Conservation (phyloP, 805 yeast genomes). For the Tetrapisispora fleetii region DNA sequence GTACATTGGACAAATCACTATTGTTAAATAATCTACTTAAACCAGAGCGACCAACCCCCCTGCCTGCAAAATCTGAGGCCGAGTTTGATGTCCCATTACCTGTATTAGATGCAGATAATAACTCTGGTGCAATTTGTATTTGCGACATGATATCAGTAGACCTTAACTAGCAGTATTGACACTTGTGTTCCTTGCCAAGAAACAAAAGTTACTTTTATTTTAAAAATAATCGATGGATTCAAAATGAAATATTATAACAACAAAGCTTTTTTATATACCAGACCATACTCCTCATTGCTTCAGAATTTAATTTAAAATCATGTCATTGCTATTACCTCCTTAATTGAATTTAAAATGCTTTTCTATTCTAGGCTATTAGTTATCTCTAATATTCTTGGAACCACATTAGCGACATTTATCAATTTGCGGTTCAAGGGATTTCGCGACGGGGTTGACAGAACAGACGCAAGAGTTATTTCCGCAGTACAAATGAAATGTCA, state of each 20-base stretch:
- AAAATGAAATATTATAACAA: no score
- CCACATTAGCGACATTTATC: background rate
- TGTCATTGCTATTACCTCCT: background rate
- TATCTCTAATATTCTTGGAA: background rate
- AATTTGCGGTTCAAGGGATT: slow-evolving; percentile 1
- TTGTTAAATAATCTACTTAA: background rate
- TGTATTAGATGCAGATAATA: background rate
- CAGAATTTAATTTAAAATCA: no score
- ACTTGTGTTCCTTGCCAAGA: no score
- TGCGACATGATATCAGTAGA: background rate
- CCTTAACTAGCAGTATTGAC: no score
- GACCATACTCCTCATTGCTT: no score
- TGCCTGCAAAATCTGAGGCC: background rate
- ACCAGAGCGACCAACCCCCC: background rate
- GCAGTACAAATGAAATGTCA: no score
- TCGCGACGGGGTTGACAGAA: background rate
- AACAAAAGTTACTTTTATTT: no score
- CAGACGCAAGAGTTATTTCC: background rate
- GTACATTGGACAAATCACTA: background rate
- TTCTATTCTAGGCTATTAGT: no score
- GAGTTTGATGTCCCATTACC: background rate
- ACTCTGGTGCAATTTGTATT: background rate
- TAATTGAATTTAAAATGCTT: background rate
- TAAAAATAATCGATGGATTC: no score
- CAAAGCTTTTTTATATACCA: no score